Evolutionary conservation across 108 stramenopile species (phyloP), one percentile per base, ranked within the genome.

Genomic region (Skeletonema menzelii): DNA sequence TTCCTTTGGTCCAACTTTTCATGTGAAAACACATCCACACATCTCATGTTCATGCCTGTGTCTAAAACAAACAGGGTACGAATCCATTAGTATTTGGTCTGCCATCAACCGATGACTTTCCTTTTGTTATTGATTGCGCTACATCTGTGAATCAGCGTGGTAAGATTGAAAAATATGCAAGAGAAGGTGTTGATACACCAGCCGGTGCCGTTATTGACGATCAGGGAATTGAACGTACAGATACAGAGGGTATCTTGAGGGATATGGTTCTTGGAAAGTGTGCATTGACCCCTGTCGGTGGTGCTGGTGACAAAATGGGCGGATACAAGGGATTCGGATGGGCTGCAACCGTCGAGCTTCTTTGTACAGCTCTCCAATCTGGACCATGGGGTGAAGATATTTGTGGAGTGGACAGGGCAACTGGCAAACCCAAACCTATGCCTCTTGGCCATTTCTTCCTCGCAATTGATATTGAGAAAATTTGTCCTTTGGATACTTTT

Each of bases 271-370:
- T 84, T 20, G 88, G 88, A 17, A 87, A 83, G 63, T 86, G 86
- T 59, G 88, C 88, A 34, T 65, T 89, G 58, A 85, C 84, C 42
- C 88, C 88, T 5, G 44, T 89, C 0, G 88, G 88, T 17, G 88
- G 88, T 46, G 88, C 88, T 8, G 88, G 88, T 20, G 86, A 86
- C 22, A 73, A 77, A 49, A 77, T 86, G 85, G 88, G 86, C 14
- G 88, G 88, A 37, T 89, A 89, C 79, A 89, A 89, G 61, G 78
- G 85, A 53, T 89, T 86, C 65, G 85, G 86, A 59, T 89, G 88
- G 88, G 88, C 86, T 15, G 72, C 86, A 13, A 76, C 79, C 15
- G 88, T 89, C 13, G 88, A 89, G 59, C 67, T 89, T 22, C 75
- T 89, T 10, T 87, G 83, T 19, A 86, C 83, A 0, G 88, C 88